Conservation (phyloP, 176 grass and related monocot genomes). For the Elymus sibiricus region DNA sequence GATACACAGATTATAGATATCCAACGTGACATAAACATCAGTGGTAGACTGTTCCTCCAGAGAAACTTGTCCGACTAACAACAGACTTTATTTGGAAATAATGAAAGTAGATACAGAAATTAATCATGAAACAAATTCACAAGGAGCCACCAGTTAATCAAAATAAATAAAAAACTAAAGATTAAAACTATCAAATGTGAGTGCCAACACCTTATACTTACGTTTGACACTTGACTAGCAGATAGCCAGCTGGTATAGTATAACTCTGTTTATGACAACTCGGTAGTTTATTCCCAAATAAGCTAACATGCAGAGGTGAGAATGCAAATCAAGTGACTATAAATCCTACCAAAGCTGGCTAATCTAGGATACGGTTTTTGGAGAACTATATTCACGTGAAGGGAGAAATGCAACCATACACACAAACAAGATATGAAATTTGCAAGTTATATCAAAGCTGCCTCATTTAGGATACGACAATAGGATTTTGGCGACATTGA, state of each 20-base stretch:
- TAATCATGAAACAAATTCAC: background rate
- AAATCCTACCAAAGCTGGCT: background rate
- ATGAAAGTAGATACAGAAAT: background rate
- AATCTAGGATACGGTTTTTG: background rate
- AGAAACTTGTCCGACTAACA: conserved; percentile 10
- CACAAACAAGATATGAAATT: background rate
- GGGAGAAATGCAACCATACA: background rate
- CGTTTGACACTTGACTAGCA: background rate
- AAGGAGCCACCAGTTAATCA: background rate
- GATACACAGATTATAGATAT: conserved; percentile 9
- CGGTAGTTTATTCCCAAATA: background rate
- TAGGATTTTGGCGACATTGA: background rate
- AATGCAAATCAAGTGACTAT: background rate
- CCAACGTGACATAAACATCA: background rate
- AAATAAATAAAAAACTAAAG: background rate
- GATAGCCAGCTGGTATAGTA: background rate
- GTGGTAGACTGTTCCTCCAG: background rate
- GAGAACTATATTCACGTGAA: background rate
- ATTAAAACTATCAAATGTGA: background rate
- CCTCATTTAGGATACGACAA: background rate
- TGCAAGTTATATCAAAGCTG: background rate
- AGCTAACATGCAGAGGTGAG: background rate
- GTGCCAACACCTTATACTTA: background rate
- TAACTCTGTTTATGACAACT: conserved; percentile 12
- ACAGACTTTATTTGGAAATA: background rate